Conservation (phyloP, 257 asterid species). For the Solanum piurae region DNA sequence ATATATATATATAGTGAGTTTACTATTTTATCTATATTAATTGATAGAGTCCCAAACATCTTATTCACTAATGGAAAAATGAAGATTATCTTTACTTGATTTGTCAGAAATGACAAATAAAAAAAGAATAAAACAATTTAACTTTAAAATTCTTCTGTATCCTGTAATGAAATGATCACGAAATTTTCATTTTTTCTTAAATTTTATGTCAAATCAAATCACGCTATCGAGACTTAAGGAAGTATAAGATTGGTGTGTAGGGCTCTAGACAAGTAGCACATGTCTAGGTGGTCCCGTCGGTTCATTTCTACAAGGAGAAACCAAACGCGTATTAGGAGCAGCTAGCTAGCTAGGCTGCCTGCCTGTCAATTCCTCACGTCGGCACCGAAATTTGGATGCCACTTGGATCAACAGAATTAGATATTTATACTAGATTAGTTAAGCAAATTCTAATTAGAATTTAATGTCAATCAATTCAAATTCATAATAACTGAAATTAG, state of each 20-base stretch:
- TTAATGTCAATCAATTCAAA: neutral
- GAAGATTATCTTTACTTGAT: no score
- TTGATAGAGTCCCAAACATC: no score
- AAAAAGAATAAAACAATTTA: no score
- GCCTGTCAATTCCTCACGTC: neutral
- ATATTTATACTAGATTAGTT: neutral
- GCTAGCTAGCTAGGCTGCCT: neutral
- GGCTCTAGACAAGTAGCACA: neutral
- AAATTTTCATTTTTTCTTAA: accelerated
- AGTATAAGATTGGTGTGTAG: neutral
- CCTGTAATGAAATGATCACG: no score
- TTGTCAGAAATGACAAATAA: no score
- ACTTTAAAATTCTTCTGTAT: no score
- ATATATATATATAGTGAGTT: no score
- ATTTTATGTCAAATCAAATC: no score
- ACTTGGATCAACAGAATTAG: neutral
- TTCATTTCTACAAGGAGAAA: neutral
- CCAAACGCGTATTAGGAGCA: neutral
- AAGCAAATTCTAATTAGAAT: neutral
- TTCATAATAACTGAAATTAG: neutral
- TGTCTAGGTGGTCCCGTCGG: neutral
- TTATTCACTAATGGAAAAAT: no score
- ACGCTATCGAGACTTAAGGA: neutral
- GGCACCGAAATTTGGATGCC: neutral
- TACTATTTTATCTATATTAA: no score